A percentile compares a stretch with the other conserved stretches of the same genome.
Conservation (phyloP, 164 flowering plant species). For the Magnolia changhungtana region DNA sequence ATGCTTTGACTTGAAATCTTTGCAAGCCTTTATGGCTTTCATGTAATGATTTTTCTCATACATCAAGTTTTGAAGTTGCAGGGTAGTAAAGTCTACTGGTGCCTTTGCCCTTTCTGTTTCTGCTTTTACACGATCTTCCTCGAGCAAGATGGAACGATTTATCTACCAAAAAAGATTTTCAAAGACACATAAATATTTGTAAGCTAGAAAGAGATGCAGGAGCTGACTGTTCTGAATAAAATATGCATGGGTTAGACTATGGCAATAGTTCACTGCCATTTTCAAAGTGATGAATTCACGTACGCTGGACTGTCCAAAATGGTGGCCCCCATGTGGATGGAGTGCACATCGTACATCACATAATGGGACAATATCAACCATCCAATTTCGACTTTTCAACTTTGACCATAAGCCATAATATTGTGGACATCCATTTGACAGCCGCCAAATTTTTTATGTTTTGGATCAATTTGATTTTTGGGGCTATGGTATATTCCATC, state of each 20-base stretch:
- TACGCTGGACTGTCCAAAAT: background rate
- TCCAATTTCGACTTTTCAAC: no score
- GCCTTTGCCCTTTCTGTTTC: conserved; percentile 92
- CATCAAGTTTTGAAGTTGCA: conserved; percentile 96
- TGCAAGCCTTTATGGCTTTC: conserved; percentile 96
- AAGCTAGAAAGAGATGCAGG: background rate
- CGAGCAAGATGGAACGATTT: conserved; percentile 74
- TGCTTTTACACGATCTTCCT: conserved; percentile 80
- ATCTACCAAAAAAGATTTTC: conserved; percentile 36
- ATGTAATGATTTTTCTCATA: conserved; percentile 92
- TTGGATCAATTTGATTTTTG: no score
- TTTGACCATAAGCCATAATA: no score
- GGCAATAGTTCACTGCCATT: background rate
- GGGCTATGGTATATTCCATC: no score
- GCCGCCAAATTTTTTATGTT: no score
- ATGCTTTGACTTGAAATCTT: conserved; percentile 87
- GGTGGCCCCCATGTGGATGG: background rate
- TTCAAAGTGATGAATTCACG: background rate
- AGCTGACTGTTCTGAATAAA: background rate
- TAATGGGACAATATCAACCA: no score
- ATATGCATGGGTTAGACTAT: background rate
- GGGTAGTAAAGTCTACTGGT: conserved; percentile 83
- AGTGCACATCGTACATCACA: no score
- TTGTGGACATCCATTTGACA: no score
- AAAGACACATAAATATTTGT: background rate